phyloP scores from a whole-genome alignment of 1,284 basidiomycete genomes.

The Cystobasidium pallidum region DNA sequence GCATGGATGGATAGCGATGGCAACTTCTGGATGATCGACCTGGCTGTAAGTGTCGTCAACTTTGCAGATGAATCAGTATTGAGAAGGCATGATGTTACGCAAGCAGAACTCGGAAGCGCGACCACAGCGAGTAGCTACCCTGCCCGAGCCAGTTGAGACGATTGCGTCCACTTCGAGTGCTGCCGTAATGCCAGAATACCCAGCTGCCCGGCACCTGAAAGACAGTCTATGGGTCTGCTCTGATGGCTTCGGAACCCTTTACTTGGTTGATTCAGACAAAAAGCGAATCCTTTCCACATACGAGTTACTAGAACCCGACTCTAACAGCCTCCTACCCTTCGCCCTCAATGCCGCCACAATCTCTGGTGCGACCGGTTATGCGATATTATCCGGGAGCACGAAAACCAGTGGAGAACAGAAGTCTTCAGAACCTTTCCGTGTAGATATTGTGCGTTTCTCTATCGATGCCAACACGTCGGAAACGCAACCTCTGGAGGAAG shows the following conservation, averaged over 20 bases:
- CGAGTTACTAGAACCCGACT: conserved; percentile 58
- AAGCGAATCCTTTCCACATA: conserved; percentile 67
- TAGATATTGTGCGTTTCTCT: conserved; percentile 48
- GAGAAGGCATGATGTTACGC: background rate
- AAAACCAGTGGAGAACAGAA: background rate
- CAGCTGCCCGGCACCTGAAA: conserved; percentile 68
- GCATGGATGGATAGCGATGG: conserved; percentile 38
- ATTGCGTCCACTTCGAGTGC: conserved; percentile 63
- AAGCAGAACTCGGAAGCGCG: background rate
- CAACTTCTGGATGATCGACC: conserved; percentile 36
- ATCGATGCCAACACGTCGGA: background rate
- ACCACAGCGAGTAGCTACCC: conserved; percentile 5
- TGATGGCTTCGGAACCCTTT: conserved; percentile 72
- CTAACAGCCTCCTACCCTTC: conserved; percentile 60
- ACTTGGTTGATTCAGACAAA: conserved; percentile 61
- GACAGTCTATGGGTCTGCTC: conserved; percentile 65
- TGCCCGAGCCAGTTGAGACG: conserved; percentile 59
- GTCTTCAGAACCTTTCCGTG: conserved; percentile 47
- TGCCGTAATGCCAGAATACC: conserved; percentile 66
- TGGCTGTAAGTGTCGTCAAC: conserved; percentile 8
- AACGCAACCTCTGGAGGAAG: background rate
- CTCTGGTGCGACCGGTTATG: conserved; percentile 30
- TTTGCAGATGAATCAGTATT: background rate
- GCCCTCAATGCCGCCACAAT: conserved; percentile 59
- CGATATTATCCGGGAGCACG: conserved; percentile 41